These are phyloP conservation scores for Beauveria brongniartii DNA, from an alignment of 2,329 filamentous ascomycete species.

Conservation along the genomic window DNA sequence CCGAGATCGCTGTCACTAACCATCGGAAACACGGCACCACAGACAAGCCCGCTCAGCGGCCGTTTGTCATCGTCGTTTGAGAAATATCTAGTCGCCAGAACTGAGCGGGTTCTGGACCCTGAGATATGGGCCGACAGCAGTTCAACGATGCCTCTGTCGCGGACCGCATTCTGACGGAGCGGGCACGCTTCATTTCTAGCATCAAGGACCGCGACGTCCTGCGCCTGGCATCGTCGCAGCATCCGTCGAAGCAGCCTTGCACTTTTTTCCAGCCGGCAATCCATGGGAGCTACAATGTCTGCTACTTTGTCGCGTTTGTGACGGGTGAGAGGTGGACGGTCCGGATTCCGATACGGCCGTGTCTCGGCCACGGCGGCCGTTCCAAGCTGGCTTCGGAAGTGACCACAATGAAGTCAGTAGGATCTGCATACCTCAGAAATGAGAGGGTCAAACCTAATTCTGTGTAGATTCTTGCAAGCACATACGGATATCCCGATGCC, in stretches of 20 bases:
- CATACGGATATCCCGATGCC: slow-evolving; percentile 14
- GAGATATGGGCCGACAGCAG: background rate
- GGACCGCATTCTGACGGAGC: background rate
- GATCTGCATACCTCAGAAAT: background rate
- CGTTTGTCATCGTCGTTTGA: background rate
- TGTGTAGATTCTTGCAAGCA: slow-evolving; percentile 11
- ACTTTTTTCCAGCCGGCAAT: slow-evolving; percentile 12
- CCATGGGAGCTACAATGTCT: slow-evolving; percentile 16
- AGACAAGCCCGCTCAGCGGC: background rate
- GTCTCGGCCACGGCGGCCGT: slow-evolving; percentile 1
- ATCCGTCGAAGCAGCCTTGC: slow-evolving; percentile 12
- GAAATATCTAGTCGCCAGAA: background rate
- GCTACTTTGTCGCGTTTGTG: slow-evolving; percentile 16
- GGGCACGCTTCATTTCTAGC: slow-evolving; percentile 11
- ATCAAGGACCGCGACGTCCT: slow-evolving; percentile 10
- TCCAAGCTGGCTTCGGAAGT: slow-evolving; percentile 15
- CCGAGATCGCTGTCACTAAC: no score
- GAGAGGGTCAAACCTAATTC: background rate
- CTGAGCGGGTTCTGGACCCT: no score
- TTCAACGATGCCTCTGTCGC: background rate
- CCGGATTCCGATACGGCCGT: slow-evolving; percentile 13
- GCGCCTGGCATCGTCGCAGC: slow-evolving; percentile 14
- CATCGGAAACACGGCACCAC: background rate
- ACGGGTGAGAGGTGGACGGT: slow-evolving; percentile 13
- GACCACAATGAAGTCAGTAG: slow-evolving; percentile 15